A percentile compares a stretch with the other conserved stretches of the same genome.
Conservation (phyloP, 2,329 filamentous ascomycete genomes). For the Cyclaneusma minus region DNA sequence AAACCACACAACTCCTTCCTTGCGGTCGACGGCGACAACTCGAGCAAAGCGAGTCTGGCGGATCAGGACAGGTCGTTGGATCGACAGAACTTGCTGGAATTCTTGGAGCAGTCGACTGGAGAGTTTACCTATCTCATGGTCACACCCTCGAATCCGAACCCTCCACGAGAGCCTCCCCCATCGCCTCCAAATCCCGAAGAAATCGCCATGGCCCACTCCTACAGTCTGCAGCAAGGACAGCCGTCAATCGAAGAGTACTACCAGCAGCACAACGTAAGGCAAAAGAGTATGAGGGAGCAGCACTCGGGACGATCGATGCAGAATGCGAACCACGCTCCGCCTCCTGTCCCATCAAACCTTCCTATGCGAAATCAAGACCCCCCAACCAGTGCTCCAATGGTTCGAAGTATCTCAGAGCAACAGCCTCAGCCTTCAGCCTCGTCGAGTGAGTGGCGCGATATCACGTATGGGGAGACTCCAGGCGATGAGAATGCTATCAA, state of each 20-base stretch:
- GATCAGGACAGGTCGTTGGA: constrained; percentile 29
- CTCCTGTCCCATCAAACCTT: constrained; percentile 28
- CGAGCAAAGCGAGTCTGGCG: constrained; percentile 17
- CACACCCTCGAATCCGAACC: constrained; percentile 47
- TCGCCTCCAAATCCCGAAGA: constrained; percentile 44
- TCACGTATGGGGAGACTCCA: constrained; percentile 13
- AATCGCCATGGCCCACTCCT: constrained; percentile 33
- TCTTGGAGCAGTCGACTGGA: constrained; percentile 48
- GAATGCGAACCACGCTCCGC: constrained; percentile 43
- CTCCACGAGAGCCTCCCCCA: constrained; percentile 46
- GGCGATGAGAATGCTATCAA: constrained; percentile 40
- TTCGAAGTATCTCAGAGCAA: constrained; percentile 29
- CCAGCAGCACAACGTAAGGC: constrained; percentile 23
- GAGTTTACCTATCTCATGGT: constrained; percentile 56
- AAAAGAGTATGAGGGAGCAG: constrained; percentile 42
- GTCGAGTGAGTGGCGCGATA: constrained; percentile 20
- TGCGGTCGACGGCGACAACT: constrained; percentile 29
- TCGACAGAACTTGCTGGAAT: constrained; percentile 38
- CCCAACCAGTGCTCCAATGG: constrained; percentile 3
- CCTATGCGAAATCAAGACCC: constrained; percentile 2
- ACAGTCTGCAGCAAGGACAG: constrained; percentile 18
- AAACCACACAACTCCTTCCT: constrained; percentile 19
- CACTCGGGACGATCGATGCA: constrained; percentile 33
- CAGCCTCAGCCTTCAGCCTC: constrained; percentile 24
- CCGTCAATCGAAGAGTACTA: constrained; percentile 17